Conservation (phyloP, 1,284 basidiomycete genomes). For the Boletellus sp. region DNA sequence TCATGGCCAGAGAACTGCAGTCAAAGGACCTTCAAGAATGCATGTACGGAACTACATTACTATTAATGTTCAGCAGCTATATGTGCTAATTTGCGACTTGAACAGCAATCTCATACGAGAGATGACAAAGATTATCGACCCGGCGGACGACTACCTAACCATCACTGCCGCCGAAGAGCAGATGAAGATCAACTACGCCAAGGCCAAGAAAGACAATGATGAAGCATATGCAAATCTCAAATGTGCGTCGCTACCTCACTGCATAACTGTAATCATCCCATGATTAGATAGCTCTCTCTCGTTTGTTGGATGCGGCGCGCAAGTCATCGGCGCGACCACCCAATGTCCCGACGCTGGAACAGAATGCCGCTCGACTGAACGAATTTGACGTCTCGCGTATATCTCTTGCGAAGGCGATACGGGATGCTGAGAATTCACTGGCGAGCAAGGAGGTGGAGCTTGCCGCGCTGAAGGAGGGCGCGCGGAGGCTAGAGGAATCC, state of each 20-base stretch:
- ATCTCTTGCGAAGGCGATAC: conserved; percentile 71
- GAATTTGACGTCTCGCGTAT: conserved; percentile 60
- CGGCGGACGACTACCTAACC: conserved; percentile 70
- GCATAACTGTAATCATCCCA: background rate
- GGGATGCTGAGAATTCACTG: conserved; percentile 62
- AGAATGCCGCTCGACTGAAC: conserved; percentile 58
- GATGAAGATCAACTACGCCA: conserved; percentile 52
- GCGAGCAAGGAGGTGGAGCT: conserved; percentile 69
- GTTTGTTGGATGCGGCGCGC: conserved; percentile 63
- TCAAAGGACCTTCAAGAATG: conserved; percentile 35
- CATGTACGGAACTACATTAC: conserved; percentile 22
- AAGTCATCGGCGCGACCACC: conserved; percentile 66
- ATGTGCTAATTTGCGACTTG: conserved; percentile 1
- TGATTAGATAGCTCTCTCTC: conserved; percentile 50
- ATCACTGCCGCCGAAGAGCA: conserved; percentile 69
- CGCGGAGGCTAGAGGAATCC: conserved; percentile 54
- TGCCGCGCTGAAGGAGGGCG: conserved; percentile 60
- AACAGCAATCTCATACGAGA: conserved; percentile 61
- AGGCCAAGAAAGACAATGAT: conserved; percentile 60
- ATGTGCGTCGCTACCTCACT: conserved; percentile 35
- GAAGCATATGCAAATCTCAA: conserved; percentile 59
- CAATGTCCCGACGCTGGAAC: conserved; percentile 62
- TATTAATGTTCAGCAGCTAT: background rate
- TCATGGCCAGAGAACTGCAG: conserved; percentile 30
- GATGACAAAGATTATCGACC: conserved; percentile 67